phyloP scores from a whole-genome alignment of 2,329 filamentous ascomycete species.

The Fusarium camptoceras region DNA sequence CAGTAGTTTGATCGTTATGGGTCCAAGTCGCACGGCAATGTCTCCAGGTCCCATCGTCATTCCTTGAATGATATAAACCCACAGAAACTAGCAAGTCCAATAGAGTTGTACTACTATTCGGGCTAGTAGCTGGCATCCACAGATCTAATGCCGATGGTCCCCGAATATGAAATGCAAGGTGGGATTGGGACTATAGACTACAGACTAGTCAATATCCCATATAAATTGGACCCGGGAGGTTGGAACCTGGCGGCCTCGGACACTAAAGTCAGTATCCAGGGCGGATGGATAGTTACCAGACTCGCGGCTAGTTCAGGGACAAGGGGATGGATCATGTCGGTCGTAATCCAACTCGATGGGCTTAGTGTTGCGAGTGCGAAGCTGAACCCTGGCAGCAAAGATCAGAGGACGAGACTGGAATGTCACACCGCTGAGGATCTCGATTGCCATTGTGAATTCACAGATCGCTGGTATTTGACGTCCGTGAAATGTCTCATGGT shows the following conservation, averaged over 20 bases:
- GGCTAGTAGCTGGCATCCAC: neutral
- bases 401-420: neutral
- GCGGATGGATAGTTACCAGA: neutral
- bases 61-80: neutral
- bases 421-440: neutral
- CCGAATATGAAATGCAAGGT: neutral
- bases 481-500: neutral
- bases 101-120: neutral
- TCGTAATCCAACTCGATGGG: neutral
- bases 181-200: neutral
- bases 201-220: neutral
- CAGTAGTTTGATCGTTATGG: neutral
- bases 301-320: neutral
- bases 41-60: neutral
- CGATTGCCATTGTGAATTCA: neutral
- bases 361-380: neutral
- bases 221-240: neutral
- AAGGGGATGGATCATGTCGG: neutral
- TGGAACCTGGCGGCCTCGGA: neutral
- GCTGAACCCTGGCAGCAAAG: neutral
- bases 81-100: neutral
- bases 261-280: neutral
- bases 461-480: neutral
- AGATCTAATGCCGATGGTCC: neutral
- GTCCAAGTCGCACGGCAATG: neutral